Percentiles rank a stretch among this genome's conserved stretches.
phyloP scores from a whole-genome alignment of 805 yeast genomes.

The Kazachstania taianensis region DNA sequence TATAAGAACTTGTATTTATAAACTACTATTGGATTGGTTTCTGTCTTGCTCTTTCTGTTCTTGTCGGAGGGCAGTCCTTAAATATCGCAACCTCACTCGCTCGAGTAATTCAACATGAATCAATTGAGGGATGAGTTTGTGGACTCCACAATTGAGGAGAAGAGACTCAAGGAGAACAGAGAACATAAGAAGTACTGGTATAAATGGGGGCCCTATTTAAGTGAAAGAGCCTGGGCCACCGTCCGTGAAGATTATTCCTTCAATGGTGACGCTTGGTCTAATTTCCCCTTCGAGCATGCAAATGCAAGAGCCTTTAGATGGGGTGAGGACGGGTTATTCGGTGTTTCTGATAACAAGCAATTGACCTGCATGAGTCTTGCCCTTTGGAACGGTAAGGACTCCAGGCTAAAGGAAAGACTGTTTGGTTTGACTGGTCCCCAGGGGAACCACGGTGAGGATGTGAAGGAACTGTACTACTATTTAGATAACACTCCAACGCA shows the following conservation, averaged over 20 bases:
- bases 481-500: conserved; percentile 90
- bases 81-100: too few relatives aligned
- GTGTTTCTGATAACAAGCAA: conserved; percentile 79
- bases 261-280: conserved; percentile 86
- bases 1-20: too few relatives aligned
- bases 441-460: conserved; percentile 96
- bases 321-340: conserved; percentile 95
- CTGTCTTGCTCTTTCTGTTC: too few relatives aligned
- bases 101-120: too few relatives aligned
- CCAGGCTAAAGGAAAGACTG: conserved; percentile 70
- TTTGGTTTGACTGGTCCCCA: conserved; percentile 88
- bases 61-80: too few relatives aligned
- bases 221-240: conserved; percentile 82
- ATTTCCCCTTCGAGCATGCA: conserved; percentile 80
- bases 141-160: conserved; percentile 24
- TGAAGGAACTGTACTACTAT: conserved; percentile 75
- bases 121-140: conserved; percentile 16
- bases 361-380: conserved; percentile 66
- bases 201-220: conserved; percentile 85
- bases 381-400: conserved; percentile 86
- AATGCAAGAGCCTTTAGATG: conserved; percentile 74
- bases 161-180: conserved; percentile 29
- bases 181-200: conserved; percentile 51
- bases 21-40: too few relatives aligned
- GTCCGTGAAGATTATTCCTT: conserved; percentile 82